A percentile compares a stretch with the other conserved stretches of the same genome.
These are phyloP conservation scores for Phytophthora europaea DNA, from an alignment of 352 stramenopile species.

Conservation along the genomic window DNA sequence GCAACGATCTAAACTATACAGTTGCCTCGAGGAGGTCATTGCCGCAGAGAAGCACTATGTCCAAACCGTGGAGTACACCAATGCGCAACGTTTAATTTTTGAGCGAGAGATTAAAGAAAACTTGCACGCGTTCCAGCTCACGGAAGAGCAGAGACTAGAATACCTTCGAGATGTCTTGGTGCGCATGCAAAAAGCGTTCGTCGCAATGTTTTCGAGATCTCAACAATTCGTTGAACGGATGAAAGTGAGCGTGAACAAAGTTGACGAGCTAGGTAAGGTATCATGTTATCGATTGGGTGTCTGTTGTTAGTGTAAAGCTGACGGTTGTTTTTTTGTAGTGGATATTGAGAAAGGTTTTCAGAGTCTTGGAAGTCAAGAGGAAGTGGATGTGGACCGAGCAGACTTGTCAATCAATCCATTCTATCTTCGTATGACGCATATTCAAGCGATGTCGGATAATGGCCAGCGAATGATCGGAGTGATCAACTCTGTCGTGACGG, in stretches of 20 bases:
- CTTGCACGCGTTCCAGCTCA: conserved; percentile 82
- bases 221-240: conserved; percentile 60
- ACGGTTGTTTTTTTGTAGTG: conserved; percentile 37
- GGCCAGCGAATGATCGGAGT: conserved; percentile 66
- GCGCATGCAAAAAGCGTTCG: conserved; percentile 70
- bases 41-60: conserved; percentile 75
- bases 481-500: conserved; percentile 60
- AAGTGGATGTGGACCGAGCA: conserved; percentile 50
- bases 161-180: conserved; percentile 83
- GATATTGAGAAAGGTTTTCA: conserved; percentile 84
- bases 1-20: conserved; percentile 70
- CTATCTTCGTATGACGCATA: conserved; percentile 72
- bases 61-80: conserved; percentile 73
- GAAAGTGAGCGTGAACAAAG: conserved; percentile 54
- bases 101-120: conserved; percentile 85
- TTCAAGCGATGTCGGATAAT: conserved; percentile 76
- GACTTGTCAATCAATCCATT: conserved; percentile 72
- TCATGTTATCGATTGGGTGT: background rate
- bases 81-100: conserved; percentile 69
- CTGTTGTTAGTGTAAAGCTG: background rate
- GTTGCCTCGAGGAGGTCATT: conserved; percentile 76
- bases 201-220: conserved; percentile 56
- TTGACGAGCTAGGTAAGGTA: conserved; percentile 77
- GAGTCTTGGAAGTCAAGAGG: conserved; percentile 56
- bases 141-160: conserved; percentile 84